Evolutionary conservation across 257 asterid species (phyloP).

Genomic region (Solanum pinnatisectum): DNA sequence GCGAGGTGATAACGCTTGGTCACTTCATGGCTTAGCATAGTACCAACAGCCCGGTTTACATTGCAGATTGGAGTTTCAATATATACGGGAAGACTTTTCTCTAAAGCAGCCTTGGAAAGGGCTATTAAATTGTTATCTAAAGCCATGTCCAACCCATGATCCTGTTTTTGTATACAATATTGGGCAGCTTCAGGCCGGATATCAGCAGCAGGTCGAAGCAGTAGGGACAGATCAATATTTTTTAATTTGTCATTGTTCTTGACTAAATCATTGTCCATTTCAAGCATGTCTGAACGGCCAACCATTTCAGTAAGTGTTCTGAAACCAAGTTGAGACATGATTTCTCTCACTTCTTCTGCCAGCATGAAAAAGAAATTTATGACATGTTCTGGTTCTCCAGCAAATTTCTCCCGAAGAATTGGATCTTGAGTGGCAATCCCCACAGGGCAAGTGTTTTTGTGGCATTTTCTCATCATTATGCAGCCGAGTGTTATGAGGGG

Average conservation of each 20-base stretch:
- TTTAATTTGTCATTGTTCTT: conserved; percentile 76
- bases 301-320: conserved; percentile 84
- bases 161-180: conserved; percentile 91
- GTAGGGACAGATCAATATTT: conserved; percentile 74
- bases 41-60: conserved; percentile 92
- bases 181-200: conserved; percentile 98
- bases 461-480: conserved; percentile 99
- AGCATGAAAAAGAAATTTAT: conserved; percentile 97
- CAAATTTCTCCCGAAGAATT: conserved; percentile 82
- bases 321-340: conserved; percentile 88
- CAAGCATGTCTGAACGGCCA: conserved; percentile 96
- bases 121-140: conserved; percentile 73
- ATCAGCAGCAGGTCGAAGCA: conserved; percentile 95
- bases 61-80: conserved; percentile 80
- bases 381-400: conserved; percentile 97
- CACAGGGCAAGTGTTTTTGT: conserved; percentile 96
- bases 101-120: conserved; percentile 66
- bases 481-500: conserved; percentile 96
- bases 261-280: conserved; percentile 60
- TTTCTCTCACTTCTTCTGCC: conserved; percentile 93
- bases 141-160: conserved; percentile 94
- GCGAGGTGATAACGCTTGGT: conserved; percentile 63
- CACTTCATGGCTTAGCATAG: conserved; percentile 97
- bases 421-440: conserved; percentile 99
- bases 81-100: conserved; percentile 73